These are phyloP conservation scores for Oenanthe sinensis DNA, from an alignment of 129 eudicot species.

Conservation along the genomic window DNA sequence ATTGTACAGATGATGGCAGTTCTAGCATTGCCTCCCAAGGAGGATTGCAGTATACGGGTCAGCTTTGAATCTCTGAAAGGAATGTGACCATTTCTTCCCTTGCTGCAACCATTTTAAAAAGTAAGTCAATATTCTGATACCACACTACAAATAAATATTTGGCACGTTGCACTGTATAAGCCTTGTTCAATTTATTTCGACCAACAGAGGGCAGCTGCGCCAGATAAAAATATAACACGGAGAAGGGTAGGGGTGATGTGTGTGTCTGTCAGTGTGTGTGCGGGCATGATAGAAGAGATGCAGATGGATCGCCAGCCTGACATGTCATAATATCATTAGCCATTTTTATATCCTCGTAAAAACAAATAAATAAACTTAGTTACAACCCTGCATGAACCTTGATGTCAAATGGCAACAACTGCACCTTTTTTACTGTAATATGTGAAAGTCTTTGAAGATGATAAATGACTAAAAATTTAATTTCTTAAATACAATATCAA, in stretches of 20 bases:
- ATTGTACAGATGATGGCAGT: constrained; percentile 95
- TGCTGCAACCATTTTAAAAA: constrained; percentile 37
- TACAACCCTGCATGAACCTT: neutral
- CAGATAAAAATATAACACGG: neutral
- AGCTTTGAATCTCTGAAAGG: constrained; percentile 96
- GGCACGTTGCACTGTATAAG: neutral
- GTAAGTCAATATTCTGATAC: constrained; percentile 1
- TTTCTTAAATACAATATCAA: neutral
- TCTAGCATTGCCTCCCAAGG: constrained; percentile 89
- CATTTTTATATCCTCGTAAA: neutral
- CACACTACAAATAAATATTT: neutral
- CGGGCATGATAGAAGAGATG: neutral
- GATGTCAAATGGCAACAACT: neutral
- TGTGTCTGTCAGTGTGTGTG: neutral
- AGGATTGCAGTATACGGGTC: constrained; percentile 89
- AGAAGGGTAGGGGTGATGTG: neutral
- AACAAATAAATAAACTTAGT: neutral
- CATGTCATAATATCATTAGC: neutral
- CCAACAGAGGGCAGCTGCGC: neutral
- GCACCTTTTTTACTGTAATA: neutral
- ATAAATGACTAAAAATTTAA: neutral
- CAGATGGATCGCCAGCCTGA: neutral
- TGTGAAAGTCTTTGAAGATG: neutral
- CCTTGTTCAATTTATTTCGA: neutral
- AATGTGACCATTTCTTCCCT: constrained; percentile 75